Percentiles rank a stretch among this genome's conserved stretches.
phyloP scores from a whole-genome alignment of 2,329 filamentous ascomycete species.

The Chaetoscypha palmicola region DNA sequence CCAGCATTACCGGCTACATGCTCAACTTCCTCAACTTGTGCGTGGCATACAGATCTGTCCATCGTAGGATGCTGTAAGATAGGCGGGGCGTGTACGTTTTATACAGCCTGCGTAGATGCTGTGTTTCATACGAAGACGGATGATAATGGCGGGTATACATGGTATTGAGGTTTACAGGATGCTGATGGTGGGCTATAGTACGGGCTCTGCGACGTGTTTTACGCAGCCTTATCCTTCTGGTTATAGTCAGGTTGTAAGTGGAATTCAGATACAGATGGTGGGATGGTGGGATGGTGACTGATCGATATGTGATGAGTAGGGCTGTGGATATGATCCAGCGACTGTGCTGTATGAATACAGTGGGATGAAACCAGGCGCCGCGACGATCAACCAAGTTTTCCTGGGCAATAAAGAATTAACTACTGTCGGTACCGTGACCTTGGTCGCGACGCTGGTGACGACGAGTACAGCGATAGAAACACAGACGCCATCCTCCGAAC shows the following conservation, averaged over 20 bases:
- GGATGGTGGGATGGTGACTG: background rate
- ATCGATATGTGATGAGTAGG: background rate
- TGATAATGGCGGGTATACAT: background rate
- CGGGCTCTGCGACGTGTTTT: background rate
- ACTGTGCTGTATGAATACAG: background rate
- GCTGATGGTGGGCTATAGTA: background rate
- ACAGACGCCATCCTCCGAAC: background rate
- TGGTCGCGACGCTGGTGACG: too few relatives aligned
- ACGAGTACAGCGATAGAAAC: background rate
- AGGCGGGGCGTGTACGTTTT: background rate
- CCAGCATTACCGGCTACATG: background rate
- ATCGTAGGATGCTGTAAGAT: background rate
- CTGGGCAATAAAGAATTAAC: background rate
- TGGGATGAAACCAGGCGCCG: background rate
- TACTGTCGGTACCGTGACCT: too few relatives aligned
- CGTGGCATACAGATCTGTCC: background rate
- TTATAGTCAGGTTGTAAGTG: background rate
- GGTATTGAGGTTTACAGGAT: background rate
- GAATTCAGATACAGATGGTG: background rate
- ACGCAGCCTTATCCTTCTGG: background rate
- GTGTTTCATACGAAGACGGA: background rate
- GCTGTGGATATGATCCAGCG: background rate
- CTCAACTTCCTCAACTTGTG: background rate
- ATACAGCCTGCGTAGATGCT: background rate
- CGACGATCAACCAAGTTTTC: background rate